Conservation (phyloP, 2,329 filamentous ascomycete genomes). For the Sarocladium kiliense region DNA sequence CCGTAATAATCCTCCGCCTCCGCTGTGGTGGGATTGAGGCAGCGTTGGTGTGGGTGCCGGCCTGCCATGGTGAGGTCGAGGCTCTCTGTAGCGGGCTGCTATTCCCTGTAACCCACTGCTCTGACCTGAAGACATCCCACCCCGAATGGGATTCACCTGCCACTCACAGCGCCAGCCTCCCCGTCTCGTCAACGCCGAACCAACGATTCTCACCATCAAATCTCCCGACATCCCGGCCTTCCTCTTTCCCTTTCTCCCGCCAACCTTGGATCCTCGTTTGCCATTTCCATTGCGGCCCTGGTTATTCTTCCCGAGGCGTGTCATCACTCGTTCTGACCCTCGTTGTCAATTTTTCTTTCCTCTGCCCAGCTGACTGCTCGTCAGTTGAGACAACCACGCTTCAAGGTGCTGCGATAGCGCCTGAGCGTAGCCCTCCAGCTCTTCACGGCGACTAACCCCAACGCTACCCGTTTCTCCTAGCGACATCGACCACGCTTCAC, state of each 20-base stretch:
- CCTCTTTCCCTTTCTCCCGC: neutral
- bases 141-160: no score
- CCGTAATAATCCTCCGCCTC: neutral
- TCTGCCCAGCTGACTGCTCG: neutral
- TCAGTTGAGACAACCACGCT: neutral
- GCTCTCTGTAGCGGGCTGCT: neutral
- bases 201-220: constrained; percentile 1
- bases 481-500: neutral
- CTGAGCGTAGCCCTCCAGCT: neutral
- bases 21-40: neutral
- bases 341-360: neutral
- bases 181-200: neutral
- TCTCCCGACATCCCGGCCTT: constrained; percentile 6
- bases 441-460: neutral
- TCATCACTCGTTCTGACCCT: constrained; percentile 8
- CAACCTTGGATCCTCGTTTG: neutral
- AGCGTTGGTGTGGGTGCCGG: neutral
- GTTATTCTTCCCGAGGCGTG: constrained; percentile 2
- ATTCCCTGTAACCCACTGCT: no score
- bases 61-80: neutral
- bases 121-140: no score
- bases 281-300: neutral
- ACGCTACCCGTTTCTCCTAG: neutral
- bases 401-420: neutral
- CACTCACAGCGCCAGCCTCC: neutral